Base-by-base conservation (phyloP, 2,329 filamentous ascomycete species). In the Trichocomaceae sp. region DNA sequence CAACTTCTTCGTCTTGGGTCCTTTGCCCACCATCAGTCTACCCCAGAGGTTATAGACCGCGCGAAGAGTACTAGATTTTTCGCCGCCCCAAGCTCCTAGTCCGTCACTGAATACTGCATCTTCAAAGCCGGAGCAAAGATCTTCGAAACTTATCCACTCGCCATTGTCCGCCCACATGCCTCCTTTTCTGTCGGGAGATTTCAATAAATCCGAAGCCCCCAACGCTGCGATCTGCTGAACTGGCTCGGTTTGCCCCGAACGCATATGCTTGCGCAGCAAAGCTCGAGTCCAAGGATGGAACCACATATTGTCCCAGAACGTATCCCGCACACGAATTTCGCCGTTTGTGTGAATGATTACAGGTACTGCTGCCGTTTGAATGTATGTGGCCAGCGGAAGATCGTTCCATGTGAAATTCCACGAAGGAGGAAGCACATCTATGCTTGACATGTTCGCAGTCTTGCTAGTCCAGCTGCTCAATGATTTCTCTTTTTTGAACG, bases 111-210 rank as follows among this genome's bases (percentile, higher is more conserved):
- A 81, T 0, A 79, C 63, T 33, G 72, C 70, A 7, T 72, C 67
- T 31, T 76, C 73, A 20, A 73, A 66, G 2, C 73, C 71, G 12
- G 67, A 65, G 29, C 77, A 79, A 5, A 79, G 69, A 22, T 79
- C 76, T 6, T 69, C 70, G 66, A 77, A 79, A 0, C 71, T 70
- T 20, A 79, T 57, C 78, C 78, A 82, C 37, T 71, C 68, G 19
- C 70, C 70, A n/a, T 69, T 66, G 12, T 73, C 74, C 0, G 78
- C 79, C 79, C 79, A 82, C 3, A 80, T 65, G 7, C 79, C 79
- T 2, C 79, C 78, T n/a, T 70, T 71, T 0, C 79, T 79, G 9
- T 78, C 79, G 13, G 77, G 72, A 52, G 69, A 63, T 59, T 81
- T 76, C 75, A 77, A 78, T 64, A 70, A 71, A 1, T 71, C 67